Evolutionary conservation across 2,329 filamentous ascomycete genomes (phyloP).

Genomic region (Penicillium sp.): DNA sequence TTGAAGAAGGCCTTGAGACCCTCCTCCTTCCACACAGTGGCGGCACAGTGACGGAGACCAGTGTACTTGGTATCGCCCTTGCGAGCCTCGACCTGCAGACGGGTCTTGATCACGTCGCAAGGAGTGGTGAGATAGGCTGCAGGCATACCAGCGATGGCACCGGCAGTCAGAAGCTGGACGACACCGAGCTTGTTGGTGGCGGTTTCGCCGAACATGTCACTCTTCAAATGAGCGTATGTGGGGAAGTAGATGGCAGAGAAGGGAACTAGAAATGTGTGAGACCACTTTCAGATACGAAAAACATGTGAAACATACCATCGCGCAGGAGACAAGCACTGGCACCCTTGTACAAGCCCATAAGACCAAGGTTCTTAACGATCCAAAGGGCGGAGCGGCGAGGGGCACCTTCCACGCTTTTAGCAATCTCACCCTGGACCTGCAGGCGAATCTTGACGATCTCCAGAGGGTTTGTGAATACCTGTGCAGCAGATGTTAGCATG

Average conservation of each 20-base stretch:
- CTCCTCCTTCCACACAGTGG: conserved; percentile 82
- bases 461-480: conserved; percentile 96
- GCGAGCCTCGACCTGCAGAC: conserved; percentile 92
- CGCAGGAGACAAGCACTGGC: conserved; percentile 90
- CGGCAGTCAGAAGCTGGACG: conserved; percentile 85
- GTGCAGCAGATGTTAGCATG: conserved; percentile 2
- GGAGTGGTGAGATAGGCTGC: conserved; percentile 94
- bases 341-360: conserved; percentile 94
- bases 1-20: conserved; percentile 98
- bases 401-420: conserved; percentile 77
- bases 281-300: not conserved
- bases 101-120: conserved; percentile 98
- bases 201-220: conserved; percentile 88
- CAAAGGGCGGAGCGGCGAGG: conserved; percentile 92
- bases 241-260: conserved; percentile 99
- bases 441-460: conserved; percentile 99
- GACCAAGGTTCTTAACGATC: conserved; percentile 93
- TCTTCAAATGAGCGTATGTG: conserved; percentile 90
- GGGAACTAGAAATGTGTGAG: conserved; percentile 58
- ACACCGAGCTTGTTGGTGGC: conserved; percentile 83
- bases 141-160: conserved; percentile 90
- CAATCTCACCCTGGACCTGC: conserved; percentile 93
- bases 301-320: conserved; percentile 52
- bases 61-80: conserved; percentile 91
- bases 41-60: conserved; percentile 79